Base-by-base conservation (phyloP, 2,329 filamentous ascomycete species). In the Clonostachys chloroleuca region DNA sequence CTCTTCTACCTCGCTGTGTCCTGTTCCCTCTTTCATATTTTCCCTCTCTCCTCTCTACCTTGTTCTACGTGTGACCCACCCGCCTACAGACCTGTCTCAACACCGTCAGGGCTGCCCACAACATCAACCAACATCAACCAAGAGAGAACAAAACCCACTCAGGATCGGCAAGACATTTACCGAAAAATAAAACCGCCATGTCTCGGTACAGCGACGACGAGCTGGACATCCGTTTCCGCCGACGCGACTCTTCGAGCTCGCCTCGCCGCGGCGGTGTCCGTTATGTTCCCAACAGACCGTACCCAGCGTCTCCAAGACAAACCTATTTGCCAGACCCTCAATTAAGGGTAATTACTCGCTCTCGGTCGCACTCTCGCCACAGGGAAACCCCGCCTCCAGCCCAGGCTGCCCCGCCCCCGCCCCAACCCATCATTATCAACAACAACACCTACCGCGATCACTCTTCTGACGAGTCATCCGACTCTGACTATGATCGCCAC, bases 391-490 rank as follows among this genome's bases (percentile, higher is more conserved):
- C 61, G 50, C 70, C 72, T 18, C 69, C 69, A 7, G 59, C 55
- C 40, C 57, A 51, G 47, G 52, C 57, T 34, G 46, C 57, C 16
- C 16, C 57, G 51, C 44, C 56, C 59, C 30, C 58, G 54, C 62
- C 57, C 16, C 61, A 65, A 14, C 76, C 78, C 1, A 69, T 83
- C 43, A 74, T 83, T 45, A 81, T 83, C 59, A 79, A 81, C 57
- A 82, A 81, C 59, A 68, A 68, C 48, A 74, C 78, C 48, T 74
- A 77, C 54, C 75, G 75, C 50, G 68, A 74, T 18, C 54, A 70
- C 45, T 74, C 72, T 17, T 75, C 69, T 6, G 74, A 75, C 35
- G 67, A 69, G 14, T 67, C 68, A 3, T 63, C 16, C 9, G 41
- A 46, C 9, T 45, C 55, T 34, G 58, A 60, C 13, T 60, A 68